phyloP scores from a whole-genome alignment of 345 rosid species.

The Sisymbrium irio region DNA sequence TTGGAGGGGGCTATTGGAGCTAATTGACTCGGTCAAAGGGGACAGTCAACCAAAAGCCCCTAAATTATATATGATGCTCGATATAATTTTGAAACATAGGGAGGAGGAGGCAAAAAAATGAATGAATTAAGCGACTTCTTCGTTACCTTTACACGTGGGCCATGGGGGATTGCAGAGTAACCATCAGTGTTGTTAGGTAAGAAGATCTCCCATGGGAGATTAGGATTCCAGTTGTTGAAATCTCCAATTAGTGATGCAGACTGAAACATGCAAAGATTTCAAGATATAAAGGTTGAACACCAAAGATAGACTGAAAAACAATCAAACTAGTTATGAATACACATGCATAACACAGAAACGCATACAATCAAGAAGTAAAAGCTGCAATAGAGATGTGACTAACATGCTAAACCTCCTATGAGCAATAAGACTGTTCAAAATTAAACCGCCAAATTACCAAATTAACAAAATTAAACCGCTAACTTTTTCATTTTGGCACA shows the following conservation, averaged over 20 bases:
- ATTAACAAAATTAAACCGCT: no score
- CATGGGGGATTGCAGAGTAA: conserved; percentile 87
- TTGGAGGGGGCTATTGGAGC: no score
- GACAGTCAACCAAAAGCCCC: no score
- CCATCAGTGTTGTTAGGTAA: conserved; percentile 93
- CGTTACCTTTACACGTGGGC: conserved; percentile 94
- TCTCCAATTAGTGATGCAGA: conserved; percentile 91
- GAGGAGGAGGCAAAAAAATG: not conserved
- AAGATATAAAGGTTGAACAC: not conserved
- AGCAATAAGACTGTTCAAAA: not conserved
- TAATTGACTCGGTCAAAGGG: no score
- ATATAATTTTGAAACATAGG: no score
- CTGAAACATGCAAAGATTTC: conserved; percentile 43
- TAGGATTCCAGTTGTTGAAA: conserved; percentile 94
- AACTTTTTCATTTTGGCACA: no score
- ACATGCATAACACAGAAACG: not conserved
- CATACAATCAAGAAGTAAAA: conserved; percentile 7
- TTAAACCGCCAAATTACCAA: no score
- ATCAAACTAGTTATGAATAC: not conserved
- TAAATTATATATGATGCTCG: no score
- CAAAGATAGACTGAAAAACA: no score
- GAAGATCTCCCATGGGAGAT: conserved; percentile 97
- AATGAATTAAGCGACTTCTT: not conserved
- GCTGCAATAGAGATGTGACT: not conserved
- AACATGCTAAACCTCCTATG: conserved; percentile 6